Percentiles rank a stretch among this genome's conserved stretches.
Evolutionary conservation across 2,329 filamentous ascomycete species (phyloP).

Genomic region (Madurella fahalii): DNA sequence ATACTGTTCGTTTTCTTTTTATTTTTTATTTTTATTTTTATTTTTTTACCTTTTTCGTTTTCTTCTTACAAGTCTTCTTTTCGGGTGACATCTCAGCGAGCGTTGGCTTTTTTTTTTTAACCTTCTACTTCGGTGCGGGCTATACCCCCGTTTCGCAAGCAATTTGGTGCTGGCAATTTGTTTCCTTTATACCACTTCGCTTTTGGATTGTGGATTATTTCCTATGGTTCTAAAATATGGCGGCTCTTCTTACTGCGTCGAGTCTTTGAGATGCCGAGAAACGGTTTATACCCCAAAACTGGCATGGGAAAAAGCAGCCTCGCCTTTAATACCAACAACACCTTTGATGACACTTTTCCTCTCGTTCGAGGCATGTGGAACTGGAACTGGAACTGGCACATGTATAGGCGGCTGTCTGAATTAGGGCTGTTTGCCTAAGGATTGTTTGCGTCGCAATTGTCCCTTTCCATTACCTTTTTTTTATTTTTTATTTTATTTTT

Average conservation of each 20-base stretch:
- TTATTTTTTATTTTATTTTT: slow-evolving; percentile 9
- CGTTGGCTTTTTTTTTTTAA: slow-evolving; percentile 24
- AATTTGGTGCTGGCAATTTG: slow-evolving; percentile 4
- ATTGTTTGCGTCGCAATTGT: background rate
- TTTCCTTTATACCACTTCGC: slow-evolving; percentile 12
- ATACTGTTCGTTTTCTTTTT: slow-evolving; percentile 23
- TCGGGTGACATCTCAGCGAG: slow-evolving; percentile 19
- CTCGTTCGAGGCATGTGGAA: slow-evolving; percentile 2
- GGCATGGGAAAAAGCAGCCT: slow-evolving; percentile 20
- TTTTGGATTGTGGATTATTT: slow-evolving; percentile 3
- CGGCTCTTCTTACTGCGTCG: background rate
- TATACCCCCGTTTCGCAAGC: background rate
- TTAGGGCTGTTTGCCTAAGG: background rate
- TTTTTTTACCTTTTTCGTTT: too few relatives aligned
- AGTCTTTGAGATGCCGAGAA: slow-evolving; percentile 14
- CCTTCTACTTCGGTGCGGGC: slow-evolving; percentile 17
- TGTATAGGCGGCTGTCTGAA: slow-evolving; percentile 11
- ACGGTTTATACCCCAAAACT: slow-evolving; percentile 35
- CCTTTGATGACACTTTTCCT: background rate
- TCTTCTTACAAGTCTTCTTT: slow-evolving; percentile 23
- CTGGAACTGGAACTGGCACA: slow-evolving; percentile 6
- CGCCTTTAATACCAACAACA: slow-evolving; percentile 13
- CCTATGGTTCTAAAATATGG: slow-evolving; percentile 10
- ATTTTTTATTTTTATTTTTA: slow-evolving; percentile 15
- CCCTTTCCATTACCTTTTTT: slow-evolving; percentile 3